Evolutionary conservation across 495 filamentous ascomycete genomes (phyloP).

Genomic region (Melanomma pulvis-pyrius): DNA sequence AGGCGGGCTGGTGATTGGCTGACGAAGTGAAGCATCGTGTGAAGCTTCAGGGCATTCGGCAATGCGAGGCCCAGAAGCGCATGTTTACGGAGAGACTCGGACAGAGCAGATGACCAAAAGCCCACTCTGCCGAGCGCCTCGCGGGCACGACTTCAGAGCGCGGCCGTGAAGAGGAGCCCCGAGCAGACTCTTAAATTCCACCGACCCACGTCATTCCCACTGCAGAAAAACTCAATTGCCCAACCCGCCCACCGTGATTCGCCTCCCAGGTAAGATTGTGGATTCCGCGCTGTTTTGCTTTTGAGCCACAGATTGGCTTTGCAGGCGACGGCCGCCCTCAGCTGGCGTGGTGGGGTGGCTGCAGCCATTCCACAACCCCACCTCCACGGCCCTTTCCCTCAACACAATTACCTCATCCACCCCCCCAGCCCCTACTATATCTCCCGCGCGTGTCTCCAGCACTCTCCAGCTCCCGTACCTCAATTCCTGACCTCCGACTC

Average conservation of each 20-base stretch:
- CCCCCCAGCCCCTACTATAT: conserved; percentile 1
- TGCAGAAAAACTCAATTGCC: conserved; percentile 26
- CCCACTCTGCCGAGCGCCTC: conserved; percentile 26
- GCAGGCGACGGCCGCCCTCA: not conserved
- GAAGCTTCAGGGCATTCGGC: conserved; percentile 26
- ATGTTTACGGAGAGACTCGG: conserved; percentile 34
- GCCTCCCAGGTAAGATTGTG: conserved; percentile 15
- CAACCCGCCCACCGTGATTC: not conserved
- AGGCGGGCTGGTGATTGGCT: conserved; percentile 4
- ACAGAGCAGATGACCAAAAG: conserved; percentile 11
- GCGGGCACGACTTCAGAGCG: conserved; percentile 28
- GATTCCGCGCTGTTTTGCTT: conserved; percentile 16
- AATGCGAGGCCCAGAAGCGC: conserved; percentile 10
- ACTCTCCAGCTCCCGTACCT: not conserved
- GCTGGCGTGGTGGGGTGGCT: conserved; percentile 13
- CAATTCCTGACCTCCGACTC: conserved; percentile 1
- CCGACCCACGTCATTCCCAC: conserved; percentile 23
- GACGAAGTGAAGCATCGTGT: not conserved
- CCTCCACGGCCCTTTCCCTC: not conserved
- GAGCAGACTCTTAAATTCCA: conserved; percentile 14
- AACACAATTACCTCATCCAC: conserved; percentile 19
- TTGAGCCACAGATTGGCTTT: conserved; percentile 5
- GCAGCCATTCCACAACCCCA: not conserved
- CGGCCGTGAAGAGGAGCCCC: conserved; percentile 21
- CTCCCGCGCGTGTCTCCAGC: not conserved